Base-by-base conservation (phyloP, 176 grass and related monocot genomes). In the Musa beccarii region DNA sequence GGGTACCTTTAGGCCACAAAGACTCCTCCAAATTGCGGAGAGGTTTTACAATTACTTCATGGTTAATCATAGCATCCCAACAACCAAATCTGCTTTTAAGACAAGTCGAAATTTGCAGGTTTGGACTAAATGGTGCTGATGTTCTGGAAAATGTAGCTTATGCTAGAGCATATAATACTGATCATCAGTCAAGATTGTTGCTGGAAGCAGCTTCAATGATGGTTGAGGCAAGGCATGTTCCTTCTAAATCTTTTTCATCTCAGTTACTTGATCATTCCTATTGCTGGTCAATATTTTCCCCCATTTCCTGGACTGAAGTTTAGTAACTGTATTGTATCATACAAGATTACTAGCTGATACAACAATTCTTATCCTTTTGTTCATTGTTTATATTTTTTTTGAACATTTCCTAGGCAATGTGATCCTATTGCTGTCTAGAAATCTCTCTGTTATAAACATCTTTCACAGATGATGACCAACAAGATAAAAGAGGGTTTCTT, bases 71-170 rank as follows among this genome's bases (percentile, higher is more conserved):
- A 51, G 25, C 34, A 34, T 20, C 20, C 11, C 10, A 9, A 11
- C 9, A 51, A 43, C 34, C 34, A 43, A 43, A 51, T 43, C 21
- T 25, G 22, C 23, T 66, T 2, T 51, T 51, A 9, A 51, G 43
- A 70, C 52, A 15, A 63, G 65, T 43, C 74, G 78, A 84, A 24
- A 14, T 73, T 75, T 51, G 23, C 72, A 96, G 93, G 69, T 96
- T 88, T 92, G 93, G 89, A 63, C 81, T 96, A 79, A 96, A 92
- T 83, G 93, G 93, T 55, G 89, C 85, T 80, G 89, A 96, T 86
- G 93, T 92, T 75, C 63, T 96, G 51, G 93, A 96, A 78, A 96
- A 96, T 86, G 93, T 96, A 64, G 93, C 93, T 86, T 96, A 96
- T 57, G 93, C 89, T 6, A 87, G 92, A 81, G 89, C 89, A 71